A percentile compares a stretch with the other conserved stretches of the same genome.
phyloP scores from a whole-genome alignment of 2,329 filamentous ascomycete species.

The Hypocrella siamensis region DNA sequence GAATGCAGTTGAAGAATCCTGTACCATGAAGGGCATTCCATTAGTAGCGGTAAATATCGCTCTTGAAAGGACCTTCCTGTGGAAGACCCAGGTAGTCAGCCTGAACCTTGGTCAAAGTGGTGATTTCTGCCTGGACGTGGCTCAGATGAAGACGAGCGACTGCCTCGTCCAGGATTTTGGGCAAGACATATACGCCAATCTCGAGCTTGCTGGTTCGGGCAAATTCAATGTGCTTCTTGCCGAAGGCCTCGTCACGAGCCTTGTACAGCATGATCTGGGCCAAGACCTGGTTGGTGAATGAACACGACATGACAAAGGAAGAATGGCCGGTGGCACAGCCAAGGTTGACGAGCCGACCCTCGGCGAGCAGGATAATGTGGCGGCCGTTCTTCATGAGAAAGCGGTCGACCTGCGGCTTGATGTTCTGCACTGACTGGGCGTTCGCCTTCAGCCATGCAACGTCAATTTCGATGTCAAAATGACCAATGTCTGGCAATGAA shows the following conservation, averaged over 20 bases:
- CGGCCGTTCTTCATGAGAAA: constrained; percentile 87
- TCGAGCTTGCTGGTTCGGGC: constrained; percentile 82
- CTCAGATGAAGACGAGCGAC: constrained; percentile 85
- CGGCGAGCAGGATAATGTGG: constrained; percentile 95
- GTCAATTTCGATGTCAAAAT: constrained; percentile 99
- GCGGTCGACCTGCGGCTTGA: constrained; percentile 99
- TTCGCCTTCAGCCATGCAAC: constrained; percentile 99
- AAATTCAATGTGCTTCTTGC: constrained; percentile 92
- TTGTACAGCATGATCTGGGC: constrained; percentile 98
- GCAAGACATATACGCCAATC: constrained; percentile 73
- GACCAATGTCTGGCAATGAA: constrained; percentile 59
- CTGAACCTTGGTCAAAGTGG: constrained; percentile 70
- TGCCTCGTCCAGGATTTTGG: constrained; percentile 98
- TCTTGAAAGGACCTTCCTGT: constrained; percentile 86
- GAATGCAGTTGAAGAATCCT: constrained; percentile 24
- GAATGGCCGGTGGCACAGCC: constrained; percentile 98
- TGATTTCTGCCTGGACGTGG: constrained; percentile 91
- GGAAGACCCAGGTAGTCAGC: constrained; percentile 87
- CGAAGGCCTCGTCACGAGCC: constrained; percentile 72
- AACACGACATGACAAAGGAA: constrained; percentile 99
- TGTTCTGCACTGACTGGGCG: constrained; percentile 84
- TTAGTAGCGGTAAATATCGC: constrained; percentile 52
- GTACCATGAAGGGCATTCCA: constrained; percentile 17
- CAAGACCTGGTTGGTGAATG: constrained; percentile 99
- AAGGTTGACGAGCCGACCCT: constrained; percentile 98